Base-by-base conservation (phyloP, 2,329 filamentous ascomycete species). In the Colletotrichum somersetense region DNA sequence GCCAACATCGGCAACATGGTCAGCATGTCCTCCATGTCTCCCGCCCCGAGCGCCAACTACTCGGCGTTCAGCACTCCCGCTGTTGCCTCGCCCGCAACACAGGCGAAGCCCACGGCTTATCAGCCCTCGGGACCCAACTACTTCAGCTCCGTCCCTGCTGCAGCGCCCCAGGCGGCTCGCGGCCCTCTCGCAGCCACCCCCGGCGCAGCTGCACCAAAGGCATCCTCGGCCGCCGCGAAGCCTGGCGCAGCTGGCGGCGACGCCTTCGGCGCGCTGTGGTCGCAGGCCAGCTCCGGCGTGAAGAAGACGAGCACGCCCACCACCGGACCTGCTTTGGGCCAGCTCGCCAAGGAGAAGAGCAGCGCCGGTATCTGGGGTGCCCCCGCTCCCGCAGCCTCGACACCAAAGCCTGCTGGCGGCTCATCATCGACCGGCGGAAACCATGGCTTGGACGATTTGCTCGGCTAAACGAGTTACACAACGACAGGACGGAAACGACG, bases 281-380 rank as follows among this genome's bases (percentile, higher is more conserved):
- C 92, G 71, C 91, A 89, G 75, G 91, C 91, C 38, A 94, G 91
- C 74, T 88, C 88, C 14, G 91, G 91, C 58, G 88, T 95, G 75
- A 95, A 95, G 85, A 97, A 96, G 84, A 83, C 88, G 1, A 86
- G 83, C 72, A 88, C 91, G 2, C 85, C 88, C 16, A 86, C 85
- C 66, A 87, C 91, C 71, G 92, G 92, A 0, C 91, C 94, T 63
- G 95, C 95, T 67, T 89, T 99, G 83, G 95, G 95, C 40, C 95
- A 97, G 81, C 90, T 99, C 82, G 96, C 95, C n/a, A 98, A 98
- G 86, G 95, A 98, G 83, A 98, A 98, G 88, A 96, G 95, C 71
- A 95, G 91, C 77, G 95, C 95, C 20, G 95, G 95, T 10, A 94
- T 99, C 74, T 99, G 97, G 95, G 96, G 96, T 23, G 89, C 93